A percentile compares a stretch with the other conserved stretches of the same genome.
phyloP scores from a whole-genome alignment of 805 yeast genomes.

The Candida adriatica region DNA sequence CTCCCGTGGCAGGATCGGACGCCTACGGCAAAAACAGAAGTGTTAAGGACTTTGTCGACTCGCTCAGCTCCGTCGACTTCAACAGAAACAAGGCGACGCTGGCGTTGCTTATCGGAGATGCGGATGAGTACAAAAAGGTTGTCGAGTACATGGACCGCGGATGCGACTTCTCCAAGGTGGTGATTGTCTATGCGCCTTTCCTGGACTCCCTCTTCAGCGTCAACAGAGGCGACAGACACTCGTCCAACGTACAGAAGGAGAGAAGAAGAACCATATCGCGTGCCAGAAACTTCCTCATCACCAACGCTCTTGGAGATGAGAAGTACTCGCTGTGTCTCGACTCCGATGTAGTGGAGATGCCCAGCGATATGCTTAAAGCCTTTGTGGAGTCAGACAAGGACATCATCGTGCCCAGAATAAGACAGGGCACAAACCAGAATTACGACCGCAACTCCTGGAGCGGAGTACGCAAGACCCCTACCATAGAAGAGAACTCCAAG shows the following conservation, averaged over 20 bases:
- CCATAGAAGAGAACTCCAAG: constrained; percentile 13
- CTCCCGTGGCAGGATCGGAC: constrained; percentile 21
- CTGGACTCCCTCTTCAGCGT: constrained; percentile 7
- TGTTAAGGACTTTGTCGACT: constrained; percentile 28
- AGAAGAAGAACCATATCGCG: constrained; percentile 21
- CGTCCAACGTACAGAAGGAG: constrained; percentile 13
- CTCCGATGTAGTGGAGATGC: constrained; percentile 23
- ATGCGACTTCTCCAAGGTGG: constrained; percentile 19
- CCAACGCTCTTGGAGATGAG: constrained; percentile 22
- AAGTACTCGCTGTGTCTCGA: constrained; percentile 26
- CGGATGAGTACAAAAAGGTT: constrained; percentile 9
- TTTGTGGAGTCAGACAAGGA: constrained; percentile 24
- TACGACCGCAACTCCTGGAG: constrained; percentile 31
- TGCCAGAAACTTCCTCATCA: constrained; percentile 21
- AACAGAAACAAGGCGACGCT: constrained; percentile 17
- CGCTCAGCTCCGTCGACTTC: constrained; percentile 25
- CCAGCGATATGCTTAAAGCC: constrained; percentile 20
- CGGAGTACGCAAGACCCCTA: constrained; percentile 24
- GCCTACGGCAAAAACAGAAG: constrained; percentile 32
- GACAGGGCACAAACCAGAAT: constrained; percentile 19
- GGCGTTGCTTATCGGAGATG: constrained; percentile 16
- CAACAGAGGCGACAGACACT: constrained; percentile 17
- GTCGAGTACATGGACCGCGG: constrained; percentile 9
- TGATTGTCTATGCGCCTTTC: constrained; percentile 18
- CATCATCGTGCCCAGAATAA: constrained; percentile 26